These are phyloP conservation scores for Cucurbita pepo DNA, from an alignment of 306 rosid genomes.

Conservation along the genomic window DNA sequence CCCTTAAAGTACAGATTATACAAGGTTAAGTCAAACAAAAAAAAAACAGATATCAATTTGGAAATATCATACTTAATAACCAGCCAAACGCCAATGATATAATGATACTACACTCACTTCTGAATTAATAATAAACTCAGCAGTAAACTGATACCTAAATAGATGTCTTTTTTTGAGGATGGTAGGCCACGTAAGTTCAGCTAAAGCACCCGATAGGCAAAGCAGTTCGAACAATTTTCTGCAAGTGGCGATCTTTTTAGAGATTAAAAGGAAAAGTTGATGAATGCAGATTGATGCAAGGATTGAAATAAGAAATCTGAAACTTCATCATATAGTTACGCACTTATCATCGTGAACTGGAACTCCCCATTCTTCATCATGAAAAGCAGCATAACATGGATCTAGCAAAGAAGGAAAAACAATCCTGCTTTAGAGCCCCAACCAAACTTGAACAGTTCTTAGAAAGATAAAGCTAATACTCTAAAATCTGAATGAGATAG, in stretches of 20 bases:
- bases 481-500: neutral
- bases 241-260: slow-evolving; percentile 6
- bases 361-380: slow-evolving; percentile 67
- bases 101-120: neutral
- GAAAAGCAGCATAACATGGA: slow-evolving; percentile 45
- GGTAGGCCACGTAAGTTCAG: slow-evolving; percentile 59
- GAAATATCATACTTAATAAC: neutral
- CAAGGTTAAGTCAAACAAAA: neutral
- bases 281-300: slow-evolving; percentile 7
- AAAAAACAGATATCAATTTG: neutral
- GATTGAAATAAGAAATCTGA: slow-evolving; percentile 12
- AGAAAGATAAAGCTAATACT: neutral
- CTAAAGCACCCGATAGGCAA: slow-evolving; percentile 69
- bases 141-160: slow-evolving; percentile 34
- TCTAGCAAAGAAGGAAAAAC: slow-evolving; percentile 26
- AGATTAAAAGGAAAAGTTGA: neutral
- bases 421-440: neutral
- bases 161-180: slow-evolving; percentile 43
- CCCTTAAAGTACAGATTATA: slow-evolving; percentile 27
- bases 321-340: slow-evolving; percentile 14
- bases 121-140: neutral
- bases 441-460: neutral
- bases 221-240: slow-evolving; percentile 68
- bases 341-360: slow-evolving; percentile 64
- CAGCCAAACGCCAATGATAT: slow-evolving; percentile 1